Evolutionary conservation across 306 rosid genomes (phyloP), one percentile per base, ranked within the genome.

Genomic region (Trichosanthes cucumerina): DNA sequence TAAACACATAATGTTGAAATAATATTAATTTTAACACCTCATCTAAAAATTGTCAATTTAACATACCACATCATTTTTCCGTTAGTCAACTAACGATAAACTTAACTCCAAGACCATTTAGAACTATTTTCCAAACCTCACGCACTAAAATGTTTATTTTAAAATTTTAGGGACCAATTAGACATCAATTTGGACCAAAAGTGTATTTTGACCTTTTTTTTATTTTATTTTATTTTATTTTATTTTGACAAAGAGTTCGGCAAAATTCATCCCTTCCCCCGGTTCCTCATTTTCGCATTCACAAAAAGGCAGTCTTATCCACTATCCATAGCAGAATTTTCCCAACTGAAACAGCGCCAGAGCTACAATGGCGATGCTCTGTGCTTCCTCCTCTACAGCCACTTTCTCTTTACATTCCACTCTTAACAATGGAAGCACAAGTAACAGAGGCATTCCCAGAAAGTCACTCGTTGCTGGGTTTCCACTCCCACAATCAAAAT

Each of bases 351-450:
- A 26, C 46, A 78, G 33, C 13, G 47, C 38, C 70, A 33, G 13
- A 47, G 62, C 43, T 71, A 34, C 60, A 38, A 79, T 79, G 81
- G 81, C 76, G 43, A 52, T 79, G 53, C 57, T 64, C 81, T 65
- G 77, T 23, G 81, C 81, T 66, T 52, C 81, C 21, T 66, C 81
- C 54, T 47, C 81, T 65, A 7, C 81, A 16, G 14, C 70, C 50
- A 47, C 63, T 58, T 79, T 65, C 50, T 38, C 64, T 28, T n/a
- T 65, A 65, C 60, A 57, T 50, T 53, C 66, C 39, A 38, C 75
- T 68, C 60, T 63, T 5, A 50, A 23, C 56, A 79, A 50, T 46
- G 81, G 69, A 19, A 54, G 10, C 39, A 34, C 46, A 19, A 63
- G 54, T 38, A 63, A 13, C 59, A 69, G 69, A 68, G 3, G 44